Percentiles rank a stretch among this genome's conserved stretches.
Evolutionary conservation across 2,329 filamentous ascomycete genomes (phyloP).

Genomic region (Stachybotrys echinatus): DNA sequence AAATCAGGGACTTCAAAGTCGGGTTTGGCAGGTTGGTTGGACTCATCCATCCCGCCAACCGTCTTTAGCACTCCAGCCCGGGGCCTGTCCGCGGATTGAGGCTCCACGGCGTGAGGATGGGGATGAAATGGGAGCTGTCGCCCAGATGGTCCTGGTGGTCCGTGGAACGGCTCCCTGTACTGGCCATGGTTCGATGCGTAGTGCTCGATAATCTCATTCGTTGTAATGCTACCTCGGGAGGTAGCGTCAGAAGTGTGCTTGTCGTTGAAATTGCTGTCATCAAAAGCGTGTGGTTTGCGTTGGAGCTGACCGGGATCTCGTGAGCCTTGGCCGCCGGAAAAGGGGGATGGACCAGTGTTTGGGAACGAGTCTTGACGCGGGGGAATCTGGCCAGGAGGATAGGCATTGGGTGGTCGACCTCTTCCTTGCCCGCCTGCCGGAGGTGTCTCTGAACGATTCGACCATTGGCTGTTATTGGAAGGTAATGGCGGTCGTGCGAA

Average conservation of each 20-base stretch:
- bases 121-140: constrained; percentile 17
- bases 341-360: background rate
- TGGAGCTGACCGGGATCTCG: constrained; percentile 18
- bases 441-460: constrained; percentile 10
- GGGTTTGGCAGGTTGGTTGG: constrained; percentile 13
- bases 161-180: constrained; percentile 11
- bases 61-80: constrained; percentile 77
- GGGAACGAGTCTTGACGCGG: constrained; percentile 5
- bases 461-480: constrained; percentile 8
- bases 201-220: constrained; percentile 34
- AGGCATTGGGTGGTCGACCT: constrained; percentile 6
- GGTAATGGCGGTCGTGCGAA: background rate
- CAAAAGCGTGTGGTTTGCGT: constrained; percentile 17
- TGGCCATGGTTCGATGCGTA: constrained; percentile 23
- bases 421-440: constrained; percentile 10
- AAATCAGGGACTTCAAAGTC: constrained; percentile 71
- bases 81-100: constrained; percentile 54
- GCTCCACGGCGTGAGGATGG: constrained; percentile 17
- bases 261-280: constrained; percentile 14
- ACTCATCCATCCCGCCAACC: constrained; percentile 51
- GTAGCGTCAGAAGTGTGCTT: constrained; percentile 16
- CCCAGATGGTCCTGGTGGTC: constrained; percentile 11
- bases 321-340: constrained; percentile 9
- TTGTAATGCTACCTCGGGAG: constrained; percentile 21
- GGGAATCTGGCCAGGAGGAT: constrained; percentile 8